Evolutionary conservation across 495 filamentous ascomycete species (phyloP), one percentile per base, ranked within the genome.

Genomic region (Hypoxylon lenormandii): DNA sequence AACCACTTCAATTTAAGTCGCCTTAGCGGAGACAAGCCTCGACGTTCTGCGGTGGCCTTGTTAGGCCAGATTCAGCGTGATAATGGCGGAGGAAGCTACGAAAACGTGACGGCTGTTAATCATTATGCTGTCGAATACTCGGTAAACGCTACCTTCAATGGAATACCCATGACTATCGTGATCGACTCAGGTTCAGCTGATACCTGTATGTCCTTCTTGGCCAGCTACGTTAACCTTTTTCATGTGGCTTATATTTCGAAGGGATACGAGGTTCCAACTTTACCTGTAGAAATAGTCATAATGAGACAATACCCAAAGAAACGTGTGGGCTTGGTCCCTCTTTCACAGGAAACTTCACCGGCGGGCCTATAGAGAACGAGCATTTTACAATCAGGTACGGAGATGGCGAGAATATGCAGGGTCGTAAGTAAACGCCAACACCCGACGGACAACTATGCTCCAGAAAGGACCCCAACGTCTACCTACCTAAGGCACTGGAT

Each of bases 101-200:
- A 78, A 56, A 82, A 82, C 69, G 66, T 82, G 12, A 76, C 79
- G 5, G 36, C 74, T 0, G 72, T 78, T 6, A 77, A 69, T 18
- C 72, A 73, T 18, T 80, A 72, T 40, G 80, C 79, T 49, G 78
- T 76, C 0, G 75, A 81, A 54, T 82, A 81, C 38, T 71, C 78
- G 23, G 70, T 71, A n/a, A 37, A 73, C 10, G 77, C 72, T 0
- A n/a, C 45, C 30, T 81, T 77, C 72, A 69, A 75, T 38, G 70
- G 69, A 6, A 54, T 57, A 7, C 64, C 61, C 0, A 53, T 77
- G 55, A 43, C 53, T 19, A 40, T 89, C 12, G 74, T 89, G 0
- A 75, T 91, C 51, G 89, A 90, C 72, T 90, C 87, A 3, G 88
- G 88, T 15, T 88, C 85, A 76, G 83, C 82, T 43, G 89, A 91